phyloP scores from a whole-genome alignment of 805 yeast species.

The Wickerhamiella domercqiae region DNA sequence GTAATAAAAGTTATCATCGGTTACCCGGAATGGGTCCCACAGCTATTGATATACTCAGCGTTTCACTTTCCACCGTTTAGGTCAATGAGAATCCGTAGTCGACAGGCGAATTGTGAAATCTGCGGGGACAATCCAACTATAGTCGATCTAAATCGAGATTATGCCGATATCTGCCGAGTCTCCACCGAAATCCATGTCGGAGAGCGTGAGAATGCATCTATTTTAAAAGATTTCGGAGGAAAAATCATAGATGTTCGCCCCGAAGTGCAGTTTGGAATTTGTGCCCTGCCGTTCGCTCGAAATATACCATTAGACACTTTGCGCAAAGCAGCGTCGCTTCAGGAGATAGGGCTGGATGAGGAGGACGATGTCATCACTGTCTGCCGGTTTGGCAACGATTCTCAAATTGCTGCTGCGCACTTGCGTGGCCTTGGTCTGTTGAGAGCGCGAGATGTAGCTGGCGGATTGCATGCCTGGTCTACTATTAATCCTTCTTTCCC shows the following conservation, averaged over 20 bases:
- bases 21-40: slow-evolving; percentile 46
- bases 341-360: slow-evolving; percentile 11
- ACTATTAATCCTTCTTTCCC: slow-evolving; percentile 49
- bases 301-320: slow-evolving; percentile 48
- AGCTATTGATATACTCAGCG: slow-evolving; percentile 41
- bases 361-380: slow-evolving; percentile 37
- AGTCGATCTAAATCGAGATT: slow-evolving; percentile 31
- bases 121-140: slow-evolving; percentile 46
- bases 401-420: slow-evolving; percentile 54
- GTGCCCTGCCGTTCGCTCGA: slow-evolving; percentile 40
- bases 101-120: slow-evolving; percentile 42
- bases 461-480: slow-evolving; percentile 66
- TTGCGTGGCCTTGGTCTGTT: slow-evolving; percentile 35
- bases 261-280: slow-evolving; percentile 54
- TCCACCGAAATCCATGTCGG: slow-evolving; percentile 5
- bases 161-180: slow-evolving; percentile 36
- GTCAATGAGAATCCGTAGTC: slow-evolving; percentile 63
- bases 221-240: slow-evolving; percentile 11
- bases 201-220: background rate
- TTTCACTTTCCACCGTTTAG: slow-evolving; percentile 40
- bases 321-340: slow-evolving; percentile 22
- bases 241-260: slow-evolving; percentile 68
- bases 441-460: slow-evolving; percentile 50
- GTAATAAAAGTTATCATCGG: slow-evolving; percentile 53
- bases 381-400: slow-evolving; percentile 85